Percentiles rank a stretch among this genome's conserved stretches.
Conservation (phyloP, 352 stramenopile genomes). For the Pythium periplocum region DNA sequence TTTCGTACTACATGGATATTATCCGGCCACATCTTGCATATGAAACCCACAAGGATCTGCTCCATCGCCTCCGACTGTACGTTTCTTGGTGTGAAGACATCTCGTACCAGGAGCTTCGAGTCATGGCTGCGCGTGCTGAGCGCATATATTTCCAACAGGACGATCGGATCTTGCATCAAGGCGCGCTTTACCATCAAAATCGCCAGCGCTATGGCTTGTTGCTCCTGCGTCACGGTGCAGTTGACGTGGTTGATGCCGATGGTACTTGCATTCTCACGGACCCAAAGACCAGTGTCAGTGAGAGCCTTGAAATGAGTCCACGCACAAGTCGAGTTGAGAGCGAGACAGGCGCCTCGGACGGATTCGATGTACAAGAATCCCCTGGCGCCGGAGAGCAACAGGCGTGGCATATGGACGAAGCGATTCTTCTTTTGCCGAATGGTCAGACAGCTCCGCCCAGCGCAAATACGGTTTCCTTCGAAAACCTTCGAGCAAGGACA, state of each 20-base stretch:
- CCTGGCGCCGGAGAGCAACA: not conserved
- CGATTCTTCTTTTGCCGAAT: constrained; percentile 14
- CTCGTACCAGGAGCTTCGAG: constrained; percentile 50
- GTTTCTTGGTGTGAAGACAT: constrained; percentile 37
- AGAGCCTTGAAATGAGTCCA: too few relatives aligned
- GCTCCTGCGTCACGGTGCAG: constrained; percentile 14
- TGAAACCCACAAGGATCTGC: constrained; percentile 43
- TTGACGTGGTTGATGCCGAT: constrained; percentile 1
- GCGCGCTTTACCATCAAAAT: constrained; percentile 13
- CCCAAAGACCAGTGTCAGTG: too few relatives aligned
- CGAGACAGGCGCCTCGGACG: too few relatives aligned
- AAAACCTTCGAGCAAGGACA: constrained; percentile 33
- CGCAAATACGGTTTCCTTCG: constrained; percentile 1
- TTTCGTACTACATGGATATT: constrained; percentile 64
- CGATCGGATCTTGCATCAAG: constrained; percentile 40
- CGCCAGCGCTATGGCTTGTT: constrained; percentile 11
- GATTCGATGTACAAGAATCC: too few relatives aligned
- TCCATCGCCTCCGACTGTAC: constrained; percentile 31
- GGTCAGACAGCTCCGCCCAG: not conserved
- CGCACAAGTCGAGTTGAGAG: too few relatives aligned
- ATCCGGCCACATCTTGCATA: constrained; percentile 51
- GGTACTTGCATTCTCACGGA: too few relatives aligned
- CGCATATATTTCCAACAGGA: constrained; percentile 30
- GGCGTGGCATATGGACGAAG: constrained; percentile 13
- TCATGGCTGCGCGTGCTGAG: constrained; percentile 40